Conservation (phyloP, 2,329 filamentous ascomycete species). For the Penicillium psychrosexuale region DNA sequence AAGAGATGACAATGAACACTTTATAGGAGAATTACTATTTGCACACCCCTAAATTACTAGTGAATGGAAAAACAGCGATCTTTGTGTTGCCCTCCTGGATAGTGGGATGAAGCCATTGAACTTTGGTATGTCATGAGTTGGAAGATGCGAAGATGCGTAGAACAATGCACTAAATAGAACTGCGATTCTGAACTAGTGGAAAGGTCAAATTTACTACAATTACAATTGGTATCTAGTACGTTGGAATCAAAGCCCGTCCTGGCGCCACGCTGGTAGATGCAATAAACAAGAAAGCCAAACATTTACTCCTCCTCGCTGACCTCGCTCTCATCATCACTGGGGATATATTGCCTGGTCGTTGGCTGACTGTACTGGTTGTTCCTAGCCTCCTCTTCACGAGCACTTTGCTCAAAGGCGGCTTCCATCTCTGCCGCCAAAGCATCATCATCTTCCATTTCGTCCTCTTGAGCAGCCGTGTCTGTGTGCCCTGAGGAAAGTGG, state of each 20-base stretch:
- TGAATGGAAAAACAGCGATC: no score
- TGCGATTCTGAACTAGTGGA: no score
- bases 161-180: no score
- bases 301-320: slow-evolving; percentile 63
- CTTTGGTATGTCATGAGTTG: not conserved
- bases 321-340: slow-evolving; percentile 59
- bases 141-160: no score
- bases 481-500: slow-evolving; percentile 11
- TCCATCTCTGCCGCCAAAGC: slow-evolving; percentile 58
- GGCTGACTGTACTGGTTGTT: slow-evolving; percentile 32
- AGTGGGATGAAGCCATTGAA: not conserved
- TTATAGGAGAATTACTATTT: no score
- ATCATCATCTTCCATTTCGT: slow-evolving; percentile 46
- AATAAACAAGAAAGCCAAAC: slow-evolving; percentile 1
- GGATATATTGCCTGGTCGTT: slow-evolving; percentile 31
- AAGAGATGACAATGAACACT: not conserved
- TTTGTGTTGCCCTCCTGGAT: no score
- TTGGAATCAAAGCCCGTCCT: slow-evolving; percentile 2
- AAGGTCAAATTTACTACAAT: not conserved
- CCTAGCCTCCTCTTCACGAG: slow-evolving; percentile 42
- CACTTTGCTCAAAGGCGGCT: slow-evolving; percentile 49
- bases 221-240: slow-evolving; percentile 10
- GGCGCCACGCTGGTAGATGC: slow-evolving; percentile 13
- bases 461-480: slow-evolving; percentile 29
- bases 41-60: no score